These are phyloP conservation scores for Rhynchospora breviuscula DNA, from an alignment of 176 grass and related monocot species.

Conservation along the genomic window DNA sequence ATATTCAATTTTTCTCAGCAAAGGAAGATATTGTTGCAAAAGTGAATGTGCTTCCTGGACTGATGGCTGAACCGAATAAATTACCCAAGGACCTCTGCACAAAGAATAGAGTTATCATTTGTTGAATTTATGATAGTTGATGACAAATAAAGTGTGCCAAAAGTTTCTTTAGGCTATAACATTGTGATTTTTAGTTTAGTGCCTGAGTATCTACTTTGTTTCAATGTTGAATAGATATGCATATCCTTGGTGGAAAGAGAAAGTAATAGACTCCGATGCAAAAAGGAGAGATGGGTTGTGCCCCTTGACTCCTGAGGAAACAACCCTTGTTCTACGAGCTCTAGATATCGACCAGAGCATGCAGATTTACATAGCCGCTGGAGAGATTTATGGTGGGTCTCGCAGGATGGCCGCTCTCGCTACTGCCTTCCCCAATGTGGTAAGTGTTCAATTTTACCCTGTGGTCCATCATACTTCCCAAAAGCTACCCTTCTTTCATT, in stretches of 20 bases:
- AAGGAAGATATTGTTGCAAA: neutral
- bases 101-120: neutral
- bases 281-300: constrained; percentile 85
- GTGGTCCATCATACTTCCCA: neutral
- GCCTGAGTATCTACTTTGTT: neutral
- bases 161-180: neutral
- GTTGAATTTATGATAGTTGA: neutral
- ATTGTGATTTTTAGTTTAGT: neutral
- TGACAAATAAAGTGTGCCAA: neutral
- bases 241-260: constrained; percentile 99
- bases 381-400: constrained; percentile 88
- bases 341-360: constrained; percentile 55
- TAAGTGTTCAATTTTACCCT: constrained; percentile 35
- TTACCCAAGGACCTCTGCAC: neutral
- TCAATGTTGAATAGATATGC: constrained; percentile 56
- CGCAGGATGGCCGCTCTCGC: constrained; percentile 78
- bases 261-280: constrained; percentile 65
- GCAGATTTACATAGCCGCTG: constrained; percentile 89
- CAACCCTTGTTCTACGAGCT: constrained; percentile 66
- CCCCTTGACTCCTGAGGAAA: constrained; percentile 90
- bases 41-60: neutral
- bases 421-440: constrained; percentile 75
- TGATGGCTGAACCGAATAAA: neutral
- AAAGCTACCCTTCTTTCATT: neutral
- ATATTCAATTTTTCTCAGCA: neutral